A percentile compares a stretch with the other conserved stretches of the same genome.
These are phyloP conservation scores for Scortechinia acanthostroma DNA, from an alignment of 2,329 filamentous ascomycete species.

Conservation along the genomic window DNA sequence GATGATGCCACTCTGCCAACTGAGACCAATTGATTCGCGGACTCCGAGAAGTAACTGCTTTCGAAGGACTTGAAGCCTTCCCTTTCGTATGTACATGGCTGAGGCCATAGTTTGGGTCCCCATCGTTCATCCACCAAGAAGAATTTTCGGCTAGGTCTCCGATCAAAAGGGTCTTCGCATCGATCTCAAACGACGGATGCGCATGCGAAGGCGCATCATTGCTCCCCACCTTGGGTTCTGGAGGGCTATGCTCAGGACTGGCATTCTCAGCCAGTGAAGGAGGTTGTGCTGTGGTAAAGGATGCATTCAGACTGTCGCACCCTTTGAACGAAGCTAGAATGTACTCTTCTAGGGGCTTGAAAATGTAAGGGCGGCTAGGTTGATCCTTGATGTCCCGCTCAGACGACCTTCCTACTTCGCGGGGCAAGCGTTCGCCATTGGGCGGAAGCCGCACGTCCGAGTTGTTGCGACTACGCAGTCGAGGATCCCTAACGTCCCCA, in stretches of 20 bases:
- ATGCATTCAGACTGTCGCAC: not conserved
- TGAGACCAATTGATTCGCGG: constrained; percentile 72
- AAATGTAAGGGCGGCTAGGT: not conserved
- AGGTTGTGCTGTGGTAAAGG: not conserved
- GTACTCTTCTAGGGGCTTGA: not conserved
- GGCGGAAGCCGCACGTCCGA: not conserved
- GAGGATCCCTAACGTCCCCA: too few species aligned
- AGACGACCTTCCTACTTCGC: too few species aligned
- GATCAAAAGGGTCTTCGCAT: constrained; percentile 68
- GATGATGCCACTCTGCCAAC: constrained; percentile 68
- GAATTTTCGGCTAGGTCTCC: constrained; percentile 77
- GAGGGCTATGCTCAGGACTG: not conserved
- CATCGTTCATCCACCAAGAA: constrained; percentile 54
- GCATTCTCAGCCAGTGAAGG: not conserved
- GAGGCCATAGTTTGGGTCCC: too few species aligned
- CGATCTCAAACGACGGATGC: constrained; percentile 42
- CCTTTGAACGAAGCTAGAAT: not conserved
- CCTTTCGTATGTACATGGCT: constrained; percentile 50
- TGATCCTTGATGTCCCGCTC: not conserved
- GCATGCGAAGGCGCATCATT: not conserved
- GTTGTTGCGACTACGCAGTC: not conserved
- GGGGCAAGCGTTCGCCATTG: not conserved
- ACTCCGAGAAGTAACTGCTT: constrained; percentile 45
- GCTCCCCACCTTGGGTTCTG: not conserved
- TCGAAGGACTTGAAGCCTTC: constrained; percentile 26